Percentiles rank a stretch among this genome's conserved stretches.
Evolutionary conservation across 192 early-diverging fungal species (phyloP).

Genomic region (Irineochytrium annulatum): DNA sequence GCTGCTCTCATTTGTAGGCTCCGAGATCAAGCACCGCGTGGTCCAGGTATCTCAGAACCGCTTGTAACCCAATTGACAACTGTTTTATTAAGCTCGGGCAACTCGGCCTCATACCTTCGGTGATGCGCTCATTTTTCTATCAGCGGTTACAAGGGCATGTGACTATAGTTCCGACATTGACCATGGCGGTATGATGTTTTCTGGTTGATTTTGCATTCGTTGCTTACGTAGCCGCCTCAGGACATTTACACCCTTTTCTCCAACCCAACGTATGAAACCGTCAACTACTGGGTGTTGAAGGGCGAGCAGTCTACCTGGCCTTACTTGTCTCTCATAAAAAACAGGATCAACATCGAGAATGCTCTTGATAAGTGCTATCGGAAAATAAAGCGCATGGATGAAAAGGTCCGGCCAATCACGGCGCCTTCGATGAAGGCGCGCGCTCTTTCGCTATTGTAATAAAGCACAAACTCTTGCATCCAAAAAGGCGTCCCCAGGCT

Average conservation of each 20-base stretch:
- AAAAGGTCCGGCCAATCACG: neutral
- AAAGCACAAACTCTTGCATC: no score
- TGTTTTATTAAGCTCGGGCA: constrained; percentile 36
- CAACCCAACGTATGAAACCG: constrained; percentile 60
- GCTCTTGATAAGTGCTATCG: constrained; percentile 46
- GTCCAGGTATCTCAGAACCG: constrained; percentile 45
- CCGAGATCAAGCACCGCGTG: constrained; percentile 60
- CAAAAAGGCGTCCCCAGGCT: no score
- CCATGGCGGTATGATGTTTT: constrained; percentile 32
- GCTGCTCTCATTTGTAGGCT: constrained; percentile 44
- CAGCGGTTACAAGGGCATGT: constrained; percentile 66
- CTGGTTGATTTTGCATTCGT: neutral
- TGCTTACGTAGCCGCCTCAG: constrained; percentile 10
- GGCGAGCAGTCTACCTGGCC: constrained; percentile 78
- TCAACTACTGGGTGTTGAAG: constrained; percentile 69
- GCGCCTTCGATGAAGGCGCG: no score
- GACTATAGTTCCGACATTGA: constrained; percentile 61
- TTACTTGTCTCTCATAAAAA: constrained; percentile 56
- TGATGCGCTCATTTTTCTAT: constrained; percentile 54
- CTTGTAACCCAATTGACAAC: neutral
- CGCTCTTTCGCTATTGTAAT: no score
- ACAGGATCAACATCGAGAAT: constrained; percentile 62
- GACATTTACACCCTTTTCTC: constrained; percentile 65
- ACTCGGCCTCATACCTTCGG: constrained; percentile 54
- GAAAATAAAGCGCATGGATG: neutral